These are phyloP conservation scores for Sanguinoderma infundibulare DNA, from an alignment of 1,284 basidiomycete genomes.

Conservation along the genomic window DNA sequence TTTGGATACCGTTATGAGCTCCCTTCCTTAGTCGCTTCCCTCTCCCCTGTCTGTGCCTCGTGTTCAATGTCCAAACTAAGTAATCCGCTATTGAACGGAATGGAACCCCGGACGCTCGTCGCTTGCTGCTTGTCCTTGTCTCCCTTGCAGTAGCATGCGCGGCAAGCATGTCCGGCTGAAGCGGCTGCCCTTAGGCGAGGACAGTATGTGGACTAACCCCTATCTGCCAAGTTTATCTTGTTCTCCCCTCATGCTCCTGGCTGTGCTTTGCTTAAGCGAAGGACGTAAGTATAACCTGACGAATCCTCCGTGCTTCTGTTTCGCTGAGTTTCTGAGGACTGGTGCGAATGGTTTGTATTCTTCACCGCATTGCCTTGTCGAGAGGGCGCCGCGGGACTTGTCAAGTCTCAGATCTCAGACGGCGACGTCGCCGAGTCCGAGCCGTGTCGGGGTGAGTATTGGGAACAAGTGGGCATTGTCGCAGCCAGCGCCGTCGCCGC, in stretches of 20 bases:
- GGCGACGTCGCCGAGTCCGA: background rate
- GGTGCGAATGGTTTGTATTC: background rate
- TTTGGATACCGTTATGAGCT: conserved; percentile 30
- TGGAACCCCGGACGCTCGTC: conserved; percentile 10
- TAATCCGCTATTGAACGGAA: conserved; percentile 23
- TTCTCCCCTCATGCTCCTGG: background rate
- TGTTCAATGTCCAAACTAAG: conserved; percentile 16
- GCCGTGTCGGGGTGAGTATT: background rate
- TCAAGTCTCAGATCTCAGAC: background rate
- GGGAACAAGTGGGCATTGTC: conserved; percentile 10
- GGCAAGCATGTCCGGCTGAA: background rate
- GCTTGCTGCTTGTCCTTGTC: conserved; percentile 13
- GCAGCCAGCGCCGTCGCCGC: background rate
- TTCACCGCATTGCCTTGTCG: background rate
- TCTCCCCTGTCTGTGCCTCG: background rate
- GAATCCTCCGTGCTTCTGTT: background rate
- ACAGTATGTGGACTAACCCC: conserved; percentile 8
- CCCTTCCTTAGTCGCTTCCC: conserved; percentile 17
- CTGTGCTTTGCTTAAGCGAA: background rate
- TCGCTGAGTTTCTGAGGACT: background rate
- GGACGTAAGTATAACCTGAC: background rate
- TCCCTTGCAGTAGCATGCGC: background rate
- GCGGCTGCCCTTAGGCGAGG: background rate
- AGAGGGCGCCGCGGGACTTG: background rate
- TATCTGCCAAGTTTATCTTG: conserved; percentile 12